Percentiles rank a stretch among this genome's conserved stretches.
phyloP scores from a whole-genome alignment of 208 protist species.

The Trypanosoma melophagium region DNA sequence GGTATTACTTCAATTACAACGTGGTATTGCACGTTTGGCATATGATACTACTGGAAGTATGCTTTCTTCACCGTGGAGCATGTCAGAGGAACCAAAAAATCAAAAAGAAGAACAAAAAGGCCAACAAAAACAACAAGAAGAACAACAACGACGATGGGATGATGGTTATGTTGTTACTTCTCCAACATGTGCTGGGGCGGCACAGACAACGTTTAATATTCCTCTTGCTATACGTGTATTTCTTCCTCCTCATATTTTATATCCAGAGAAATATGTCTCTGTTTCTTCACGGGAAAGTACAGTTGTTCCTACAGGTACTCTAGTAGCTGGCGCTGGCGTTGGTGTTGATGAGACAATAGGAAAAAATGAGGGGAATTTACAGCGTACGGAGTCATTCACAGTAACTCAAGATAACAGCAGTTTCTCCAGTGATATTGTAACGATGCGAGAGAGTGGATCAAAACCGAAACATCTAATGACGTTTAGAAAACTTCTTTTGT shows the following conservation, averaged over 20 bases:
- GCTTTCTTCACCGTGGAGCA: slow-evolving; percentile 38
- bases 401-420: slow-evolving; percentile 2
- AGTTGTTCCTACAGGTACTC: not conserved
- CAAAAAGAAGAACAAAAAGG: not conserved
- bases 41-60: slow-evolving; percentile 37
- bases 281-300: not conserved
- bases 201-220: slow-evolving; percentile 55
- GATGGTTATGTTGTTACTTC: slow-evolving; percentile 24
- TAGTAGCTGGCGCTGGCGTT: not conserved
- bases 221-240: slow-evolving; percentile 67
- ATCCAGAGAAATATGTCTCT: not conserved
- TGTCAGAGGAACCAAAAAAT: slow-evolving; percentile 30
- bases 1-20: slow-evolving; percentile 60
- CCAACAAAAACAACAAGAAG: not conserved
- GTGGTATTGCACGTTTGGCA: slow-evolving; percentile 45
- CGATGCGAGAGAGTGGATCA: not conserved
- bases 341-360: too few relatives aligned
- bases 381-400: not conserved
- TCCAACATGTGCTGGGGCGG: slow-evolving; percentile 14
- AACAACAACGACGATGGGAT: slow-evolving; percentile 13
- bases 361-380: not conserved
- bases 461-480: slow-evolving; percentile 3
- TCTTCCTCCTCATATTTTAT: slow-evolving; percentile 47
- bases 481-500: slow-evolving; percentile 31
- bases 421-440: slow-evolving; percentile 18